A percentile compares a stretch with the other conserved stretches of the same genome.
Evolutionary conservation across 495 filamentous ascomycete genomes (phyloP).

Genomic region (Penicillium crystallinum): DNA sequence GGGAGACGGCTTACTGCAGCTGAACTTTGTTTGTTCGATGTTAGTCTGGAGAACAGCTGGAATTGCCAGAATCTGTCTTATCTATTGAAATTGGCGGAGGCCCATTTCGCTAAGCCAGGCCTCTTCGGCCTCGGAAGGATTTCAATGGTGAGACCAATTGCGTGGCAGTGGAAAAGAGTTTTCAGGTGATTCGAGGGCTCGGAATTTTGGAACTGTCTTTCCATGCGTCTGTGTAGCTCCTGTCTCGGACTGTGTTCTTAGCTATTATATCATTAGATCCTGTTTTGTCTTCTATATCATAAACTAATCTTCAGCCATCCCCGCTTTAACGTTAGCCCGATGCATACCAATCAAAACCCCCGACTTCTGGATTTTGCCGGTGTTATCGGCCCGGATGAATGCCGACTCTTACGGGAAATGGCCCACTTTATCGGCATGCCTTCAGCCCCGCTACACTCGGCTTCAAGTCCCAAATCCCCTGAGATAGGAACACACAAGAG

Average conservation of each 20-base stretch:
- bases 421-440: not conserved
- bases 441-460: not conserved
- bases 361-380: too few relatives aligned
- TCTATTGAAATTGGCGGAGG: not conserved
- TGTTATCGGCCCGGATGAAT: not conserved
- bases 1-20: not conserved
- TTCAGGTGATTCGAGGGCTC: not conserved
- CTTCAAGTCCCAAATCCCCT: not conserved
- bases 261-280: too few relatives aligned
- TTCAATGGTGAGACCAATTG: not conserved
- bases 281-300: too few relatives aligned
- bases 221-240: too few relatives aligned
- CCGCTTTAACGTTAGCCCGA: too few relatives aligned
- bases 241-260: too few relatives aligned
- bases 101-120: not conserved
- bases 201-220: too few relatives aligned
- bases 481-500: not conserved
- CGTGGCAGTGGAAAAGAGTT: not conserved
- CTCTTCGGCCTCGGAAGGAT: not conserved
- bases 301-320: too few relatives aligned
- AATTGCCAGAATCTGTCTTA: not conserved
- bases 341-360: too few relatives aligned
- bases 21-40: not conserved
- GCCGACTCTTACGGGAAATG: not conserved
- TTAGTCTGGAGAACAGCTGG: not conserved